Conservation (phyloP, 352 stramenopile species). For the Globisporangium heterothallicum region DNA sequence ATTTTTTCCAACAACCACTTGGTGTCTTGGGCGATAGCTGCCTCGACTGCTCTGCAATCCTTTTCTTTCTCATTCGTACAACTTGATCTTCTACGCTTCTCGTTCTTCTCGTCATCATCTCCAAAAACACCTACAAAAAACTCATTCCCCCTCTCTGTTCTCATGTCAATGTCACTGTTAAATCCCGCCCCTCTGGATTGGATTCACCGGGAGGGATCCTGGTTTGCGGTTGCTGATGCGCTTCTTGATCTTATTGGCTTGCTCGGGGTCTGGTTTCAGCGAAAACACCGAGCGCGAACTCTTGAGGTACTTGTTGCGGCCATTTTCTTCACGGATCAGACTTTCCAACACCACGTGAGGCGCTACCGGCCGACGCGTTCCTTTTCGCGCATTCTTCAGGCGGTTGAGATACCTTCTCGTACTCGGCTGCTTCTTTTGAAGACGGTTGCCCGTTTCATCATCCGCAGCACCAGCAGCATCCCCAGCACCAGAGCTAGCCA, state of each 20-base stretch:
- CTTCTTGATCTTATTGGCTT: constrained; percentile 75
- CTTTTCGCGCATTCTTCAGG: constrained; percentile 67
- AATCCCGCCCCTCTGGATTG: constrained; percentile 75
- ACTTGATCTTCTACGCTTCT: not conserved
- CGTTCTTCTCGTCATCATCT: not conserved
- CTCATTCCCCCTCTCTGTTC: not conserved
- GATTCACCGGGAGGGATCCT: constrained; percentile 45
- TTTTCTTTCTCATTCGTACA: not conserved
- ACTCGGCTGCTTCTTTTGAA: constrained; percentile 75
- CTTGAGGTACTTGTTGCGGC: constrained; percentile 81
- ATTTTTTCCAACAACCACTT: not conserved
- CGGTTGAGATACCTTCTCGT: constrained; percentile 75
- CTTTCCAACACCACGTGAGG: constrained; percentile 76
- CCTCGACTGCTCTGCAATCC: not conserved
- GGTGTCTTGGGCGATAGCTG: not conserved
- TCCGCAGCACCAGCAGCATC: constrained; percentile 16
- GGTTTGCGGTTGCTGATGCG: constrained; percentile 59
- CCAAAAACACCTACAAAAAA: not conserved
- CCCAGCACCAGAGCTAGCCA: constrained; percentile 10
- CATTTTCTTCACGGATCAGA: constrained; percentile 73
- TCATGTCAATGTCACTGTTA: not conserved
- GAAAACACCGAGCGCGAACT: constrained; percentile 73
- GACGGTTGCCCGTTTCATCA: constrained; percentile 44
- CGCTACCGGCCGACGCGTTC: constrained; percentile 53
- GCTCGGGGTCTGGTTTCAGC: constrained; percentile 65